Evolutionary conservation across 495 filamentous ascomycete species (phyloP), one percentile per base, ranked within the genome.

Genomic region (Aspergillus sclerotiicarbonarius): DNA sequence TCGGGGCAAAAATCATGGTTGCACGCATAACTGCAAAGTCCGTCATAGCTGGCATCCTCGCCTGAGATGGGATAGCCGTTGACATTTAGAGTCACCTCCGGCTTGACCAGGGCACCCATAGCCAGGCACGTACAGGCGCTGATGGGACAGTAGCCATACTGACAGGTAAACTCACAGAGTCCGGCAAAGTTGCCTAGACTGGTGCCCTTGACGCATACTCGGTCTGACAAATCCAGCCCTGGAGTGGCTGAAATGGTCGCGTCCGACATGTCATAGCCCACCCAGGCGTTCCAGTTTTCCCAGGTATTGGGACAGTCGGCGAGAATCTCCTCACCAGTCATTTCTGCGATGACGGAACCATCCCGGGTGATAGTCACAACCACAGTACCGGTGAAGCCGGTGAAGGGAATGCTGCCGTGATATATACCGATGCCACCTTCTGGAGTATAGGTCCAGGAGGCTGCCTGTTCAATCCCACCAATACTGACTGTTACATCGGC

Each of bases 31-130:
- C 15, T 45, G 31, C 56, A 59, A 1, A 62, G 43, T 5, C 60
- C 60, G 3, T 10, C 32, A 13, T 58, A 62, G 19, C 33, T 52
- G 10, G 46, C 51, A 18, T 30, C 52, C 20, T 58, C 35, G 0
- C 60, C 60, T 1, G n/a, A 32, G 6, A 52, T 15, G 1, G 56
- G 82, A 64, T 89, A 89, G 81, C 86, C 88, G 4, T 70, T 65
- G 58, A 73, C 73, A 50, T 64, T 57, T 29, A 25, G 25, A 25
- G 67, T 48, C 45, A 79, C 71, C 32, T 84, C 41, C 0, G 58
- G 58, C 20, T 20, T 20, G 9, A 6, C 2, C 5, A 9, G 51
- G 13, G 12, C 7, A 5, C 60, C 60, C 18, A 55, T 51, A 2
- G 45, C 29, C n/a, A 29, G 55, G 30, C 60, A 66, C 0, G 49